These are phyloP conservation scores for Globisporangium uncinulatum DNA, from an alignment of 352 stramenopile genomes.

Conservation along the genomic window DNA sequence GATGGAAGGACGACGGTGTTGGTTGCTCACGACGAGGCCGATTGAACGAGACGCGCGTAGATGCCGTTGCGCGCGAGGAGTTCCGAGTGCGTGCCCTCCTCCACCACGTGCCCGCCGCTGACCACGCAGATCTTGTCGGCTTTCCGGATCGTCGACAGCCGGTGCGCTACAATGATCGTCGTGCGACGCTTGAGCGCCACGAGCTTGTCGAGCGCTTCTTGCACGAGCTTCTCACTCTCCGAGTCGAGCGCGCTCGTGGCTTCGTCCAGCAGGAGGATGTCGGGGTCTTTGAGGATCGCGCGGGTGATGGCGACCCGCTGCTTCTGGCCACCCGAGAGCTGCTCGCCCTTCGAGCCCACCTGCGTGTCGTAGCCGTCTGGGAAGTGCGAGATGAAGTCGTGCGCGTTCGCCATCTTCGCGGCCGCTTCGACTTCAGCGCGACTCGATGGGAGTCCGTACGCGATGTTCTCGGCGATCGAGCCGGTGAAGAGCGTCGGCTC, in stretches of 20 bases:
- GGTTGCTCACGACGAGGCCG: no score
- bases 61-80: conserved; percentile 4
- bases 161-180: conserved; percentile 37
- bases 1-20: no score
- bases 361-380: conserved; percentile 85
- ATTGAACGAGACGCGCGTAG: conserved; percentile 13
- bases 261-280: conserved; percentile 59
- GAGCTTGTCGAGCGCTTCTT: conserved; percentile 19
- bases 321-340: conserved; percentile 90
- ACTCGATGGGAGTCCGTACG: conserved; percentile 27
- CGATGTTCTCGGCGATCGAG: conserved; percentile 39
- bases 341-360: conserved; percentile 54
- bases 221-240: conserved; percentile 48
- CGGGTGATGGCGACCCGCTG: conserved; percentile 89
- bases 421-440: conserved; percentile 55
- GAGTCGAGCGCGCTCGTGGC: conserved; percentile 41
- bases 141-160: conserved; percentile 17
- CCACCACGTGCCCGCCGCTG: conserved; percentile 5
- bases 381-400: conserved; percentile 84
- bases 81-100: conserved; percentile 14
- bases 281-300: conserved; percentile 81
- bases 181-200: conserved; percentile 18
- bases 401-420: conserved; percentile 76
- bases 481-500: conserved; percentile 55
- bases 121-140: conserved; percentile 17